Evolutionary conservation across 1,284 basidiomycete genomes (phyloP).

Genomic region (Dichomitus squalens): DNA sequence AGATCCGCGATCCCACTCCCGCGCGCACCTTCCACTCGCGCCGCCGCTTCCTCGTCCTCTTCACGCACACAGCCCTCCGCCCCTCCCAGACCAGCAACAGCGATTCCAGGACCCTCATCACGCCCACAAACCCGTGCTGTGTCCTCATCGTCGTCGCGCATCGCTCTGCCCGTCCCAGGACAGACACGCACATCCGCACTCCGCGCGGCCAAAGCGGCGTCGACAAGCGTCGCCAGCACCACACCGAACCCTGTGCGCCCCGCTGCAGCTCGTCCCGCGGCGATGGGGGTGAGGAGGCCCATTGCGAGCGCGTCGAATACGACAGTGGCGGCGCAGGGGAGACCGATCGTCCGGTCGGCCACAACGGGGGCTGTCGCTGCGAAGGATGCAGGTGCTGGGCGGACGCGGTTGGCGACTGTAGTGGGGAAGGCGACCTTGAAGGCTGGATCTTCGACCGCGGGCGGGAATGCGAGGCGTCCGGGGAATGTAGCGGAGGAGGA

Average conservation of each 20-base stretch:
- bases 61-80: background rate
- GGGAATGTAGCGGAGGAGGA: background rate
- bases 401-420: slow-evolving; percentile 10
- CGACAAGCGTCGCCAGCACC: slow-evolving; percentile 8
- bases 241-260: slow-evolving; percentile 6
- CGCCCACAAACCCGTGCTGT: slow-evolving; percentile 1
- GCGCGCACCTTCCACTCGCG: background rate
- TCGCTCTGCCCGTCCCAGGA: slow-evolving; percentile 3
- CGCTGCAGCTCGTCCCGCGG: background rate
- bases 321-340: background rate
- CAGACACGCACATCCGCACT: slow-evolving; percentile 21
- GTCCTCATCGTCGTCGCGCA: background rate
- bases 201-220: slow-evolving; percentile 21
- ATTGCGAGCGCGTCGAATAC: slow-evolving; percentile 1
- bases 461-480: background rate
- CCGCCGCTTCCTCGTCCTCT: background rate
- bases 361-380: background rate
- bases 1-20: background rate
- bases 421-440: background rate
- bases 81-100: slow-evolving; percentile 1
- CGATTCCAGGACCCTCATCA: background rate
- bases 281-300: background rate
- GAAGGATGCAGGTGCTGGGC: background rate
- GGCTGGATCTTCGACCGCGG: background rate
- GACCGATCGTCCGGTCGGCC: background rate